Evolutionary conservation across 768 basidiomycete species (phyloP).

Genomic region (Cystobasidium ongulense): DNA sequence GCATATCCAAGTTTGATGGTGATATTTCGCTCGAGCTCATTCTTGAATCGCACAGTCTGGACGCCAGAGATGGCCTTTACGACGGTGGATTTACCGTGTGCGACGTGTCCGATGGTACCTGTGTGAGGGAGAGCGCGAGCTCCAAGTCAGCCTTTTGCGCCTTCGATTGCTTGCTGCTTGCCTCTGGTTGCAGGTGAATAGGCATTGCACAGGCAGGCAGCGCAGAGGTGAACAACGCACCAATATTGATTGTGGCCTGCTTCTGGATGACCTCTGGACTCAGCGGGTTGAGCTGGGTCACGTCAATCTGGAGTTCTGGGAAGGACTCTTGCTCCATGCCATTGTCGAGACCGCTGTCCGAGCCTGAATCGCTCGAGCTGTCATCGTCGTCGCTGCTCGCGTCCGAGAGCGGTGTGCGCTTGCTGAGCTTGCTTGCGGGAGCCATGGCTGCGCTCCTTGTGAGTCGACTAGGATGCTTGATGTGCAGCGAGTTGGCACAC

Average conservation of each 20-base stretch:
- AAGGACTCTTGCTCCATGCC: slow-evolving; percentile 12
- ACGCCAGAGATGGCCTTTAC: slow-evolving; percentile 99
- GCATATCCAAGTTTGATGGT: slow-evolving; percentile 99
- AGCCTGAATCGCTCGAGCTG: background rate
- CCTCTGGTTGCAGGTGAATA: no score
- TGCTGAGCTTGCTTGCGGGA: slow-evolving; percentile 12
- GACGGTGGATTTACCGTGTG: slow-evolving; percentile 90
- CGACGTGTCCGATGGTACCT: slow-evolving; percentile 99
- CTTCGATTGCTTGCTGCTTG: background rate
- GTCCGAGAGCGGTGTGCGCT: slow-evolving; percentile 23
- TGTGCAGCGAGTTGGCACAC: background rate
- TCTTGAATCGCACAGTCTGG: slow-evolving; percentile 97
- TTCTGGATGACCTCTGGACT: slow-evolving; percentile 57
- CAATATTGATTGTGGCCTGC: slow-evolving; percentile 89
- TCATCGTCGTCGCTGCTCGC: slow-evolving; percentile 23
- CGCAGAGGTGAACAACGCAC: slow-evolving; percentile 48
- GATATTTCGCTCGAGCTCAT: slow-evolving; percentile 96
- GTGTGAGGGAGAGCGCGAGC: background rate
- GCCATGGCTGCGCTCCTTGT: slow-evolving; percentile 18
- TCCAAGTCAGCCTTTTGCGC: background rate
- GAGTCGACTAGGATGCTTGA: no score
- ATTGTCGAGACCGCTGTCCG: background rate
- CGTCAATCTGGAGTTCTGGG: slow-evolving; percentile 61
- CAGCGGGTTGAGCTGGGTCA: slow-evolving; percentile 71
- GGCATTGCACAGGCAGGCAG: no score